These are phyloP conservation scores for Eimeria praecox DNA, from an alignment of 169 alveolate genomes.

Conservation along the genomic window DNA sequence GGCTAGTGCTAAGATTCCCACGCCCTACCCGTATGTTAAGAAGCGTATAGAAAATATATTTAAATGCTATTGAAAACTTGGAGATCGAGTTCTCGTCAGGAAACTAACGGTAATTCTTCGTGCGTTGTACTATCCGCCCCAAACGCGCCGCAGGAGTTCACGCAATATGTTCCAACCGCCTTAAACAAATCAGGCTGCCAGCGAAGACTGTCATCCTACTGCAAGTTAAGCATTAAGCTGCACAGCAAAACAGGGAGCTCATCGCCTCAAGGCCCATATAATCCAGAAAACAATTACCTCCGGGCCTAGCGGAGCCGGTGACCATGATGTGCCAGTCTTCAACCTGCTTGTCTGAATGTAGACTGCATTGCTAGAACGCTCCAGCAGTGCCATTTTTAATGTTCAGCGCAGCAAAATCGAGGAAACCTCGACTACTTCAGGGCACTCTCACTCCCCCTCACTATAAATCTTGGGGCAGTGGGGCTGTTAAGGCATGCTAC, in stretches of 20 bases:
- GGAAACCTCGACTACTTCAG: too few relatives aligned
- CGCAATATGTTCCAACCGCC: not conserved
- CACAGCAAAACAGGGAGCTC: not conserved
- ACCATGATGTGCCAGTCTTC: not conserved
- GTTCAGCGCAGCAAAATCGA: too few relatives aligned
- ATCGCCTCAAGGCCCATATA: not conserved
- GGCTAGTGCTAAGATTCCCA: not conserved
- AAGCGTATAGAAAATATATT: not conserved
- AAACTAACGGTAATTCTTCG: too few relatives aligned
- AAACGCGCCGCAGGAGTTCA: not conserved
- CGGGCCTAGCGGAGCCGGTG: not conserved
- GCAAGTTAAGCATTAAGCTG: not conserved
- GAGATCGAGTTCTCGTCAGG: not conserved
- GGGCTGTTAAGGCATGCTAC: too few relatives aligned
- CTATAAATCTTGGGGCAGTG: too few relatives aligned
- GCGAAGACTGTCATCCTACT: not conserved
- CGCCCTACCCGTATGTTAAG: not conserved
- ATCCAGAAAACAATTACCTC: too few relatives aligned
- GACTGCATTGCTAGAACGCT: too few relatives aligned
- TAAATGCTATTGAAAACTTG: too few relatives aligned
- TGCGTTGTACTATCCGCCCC: not conserved
- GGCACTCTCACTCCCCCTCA: too few relatives aligned
- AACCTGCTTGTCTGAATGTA: not conserved
- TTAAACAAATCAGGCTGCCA: not conserved
- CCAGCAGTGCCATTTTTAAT: too few relatives aligned